A percentile compares a stretch with the other conserved stretches of the same genome.
phyloP scores from a whole-genome alignment of 352 stramenopile species.

The Globisporangium viniferum region DNA sequence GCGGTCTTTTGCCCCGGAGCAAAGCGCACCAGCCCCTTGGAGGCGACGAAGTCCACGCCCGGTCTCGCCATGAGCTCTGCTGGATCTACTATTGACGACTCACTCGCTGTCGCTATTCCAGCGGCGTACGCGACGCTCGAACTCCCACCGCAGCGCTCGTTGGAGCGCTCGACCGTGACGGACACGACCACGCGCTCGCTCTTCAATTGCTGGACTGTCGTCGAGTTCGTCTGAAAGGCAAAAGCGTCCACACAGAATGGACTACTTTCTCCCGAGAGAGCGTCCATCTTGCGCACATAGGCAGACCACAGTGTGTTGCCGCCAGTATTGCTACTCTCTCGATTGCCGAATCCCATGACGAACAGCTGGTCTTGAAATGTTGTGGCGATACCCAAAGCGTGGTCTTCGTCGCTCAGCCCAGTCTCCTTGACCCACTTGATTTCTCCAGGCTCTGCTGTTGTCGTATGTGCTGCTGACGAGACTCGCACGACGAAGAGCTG shows the following conservation, averaged over 20 bases:
- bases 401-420: background rate
- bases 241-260: conserved; percentile 15
- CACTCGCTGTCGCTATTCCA: conserved; percentile 8
- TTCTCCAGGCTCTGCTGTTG: background rate
- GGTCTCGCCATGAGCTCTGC: background rate
- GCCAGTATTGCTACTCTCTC: background rate
- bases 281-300: conserved; percentile 6
- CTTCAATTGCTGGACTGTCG: conserved; percentile 8
- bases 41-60: conserved; percentile 24
- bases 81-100: background rate
- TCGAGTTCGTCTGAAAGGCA: conserved; percentile 11
- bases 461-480: background rate
- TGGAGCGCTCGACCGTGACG: background rate
- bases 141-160: conserved; percentile 16
- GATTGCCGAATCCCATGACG: conserved; percentile 4
- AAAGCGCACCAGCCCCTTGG: conserved; percentile 25
- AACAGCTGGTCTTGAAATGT: conserved; percentile 1
- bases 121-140: conserved; percentile 6
- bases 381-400: conserved; percentile 1
- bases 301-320: background rate
- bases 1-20: conserved; percentile 16
- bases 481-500: conserved; percentile 8
- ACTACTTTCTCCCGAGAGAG: background rate
- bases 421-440: conserved; percentile 8
- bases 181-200: conserved; percentile 5